Conservation (phyloP, 805 yeast genomes). For the Kazachstania taianensis region DNA sequence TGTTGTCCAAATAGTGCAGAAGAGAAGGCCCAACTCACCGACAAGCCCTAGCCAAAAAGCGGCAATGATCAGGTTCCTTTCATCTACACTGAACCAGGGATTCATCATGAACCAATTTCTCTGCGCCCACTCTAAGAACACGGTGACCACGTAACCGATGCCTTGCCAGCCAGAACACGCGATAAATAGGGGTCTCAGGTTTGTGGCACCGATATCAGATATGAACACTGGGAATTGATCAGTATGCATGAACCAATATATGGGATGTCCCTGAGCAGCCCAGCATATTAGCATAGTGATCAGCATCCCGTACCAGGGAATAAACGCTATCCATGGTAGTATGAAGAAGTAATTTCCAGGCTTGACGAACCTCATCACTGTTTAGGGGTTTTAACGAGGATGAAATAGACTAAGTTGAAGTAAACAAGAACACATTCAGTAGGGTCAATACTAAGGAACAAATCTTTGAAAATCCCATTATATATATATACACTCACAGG, state of each 20-base stretch:
- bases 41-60: slow-evolving; percentile 37
- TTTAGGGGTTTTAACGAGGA: too few species aligned
- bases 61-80: slow-evolving; percentile 33
- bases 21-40: slow-evolving; percentile 63
- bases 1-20: slow-evolving; percentile 67
- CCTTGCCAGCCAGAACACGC: slow-evolving; percentile 71
- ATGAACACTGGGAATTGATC: slow-evolving; percentile 53
- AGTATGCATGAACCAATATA: slow-evolving; percentile 43
- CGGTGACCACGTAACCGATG: slow-evolving; percentile 53
- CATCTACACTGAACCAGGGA: slow-evolving; percentile 32
- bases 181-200: slow-evolving; percentile 74
- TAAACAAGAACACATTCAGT: too few species aligned
- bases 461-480: too few species aligned
- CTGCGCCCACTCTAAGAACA: slow-evolving; percentile 51
- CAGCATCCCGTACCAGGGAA: slow-evolving; percentile 88
- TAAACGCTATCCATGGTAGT: slow-evolving; percentile 54
- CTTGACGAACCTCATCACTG: slow-evolving; percentile 2
- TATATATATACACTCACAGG: too few species aligned
- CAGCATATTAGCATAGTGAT: slow-evolving; percentile 67
- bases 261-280: slow-evolving; percentile 72
- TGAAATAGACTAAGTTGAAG: too few species aligned
- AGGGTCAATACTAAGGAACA: too few species aligned
- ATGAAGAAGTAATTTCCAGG: slow-evolving; percentile 38
- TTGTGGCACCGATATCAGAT: slow-evolving; percentile 81
- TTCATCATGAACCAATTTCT: slow-evolving; percentile 34